A percentile compares a stretch with the other conserved stretches of the same genome.
Evolutionary conservation across 164 flowering plant species (phyloP).

Genomic region (Vitis amurensis): DNA sequence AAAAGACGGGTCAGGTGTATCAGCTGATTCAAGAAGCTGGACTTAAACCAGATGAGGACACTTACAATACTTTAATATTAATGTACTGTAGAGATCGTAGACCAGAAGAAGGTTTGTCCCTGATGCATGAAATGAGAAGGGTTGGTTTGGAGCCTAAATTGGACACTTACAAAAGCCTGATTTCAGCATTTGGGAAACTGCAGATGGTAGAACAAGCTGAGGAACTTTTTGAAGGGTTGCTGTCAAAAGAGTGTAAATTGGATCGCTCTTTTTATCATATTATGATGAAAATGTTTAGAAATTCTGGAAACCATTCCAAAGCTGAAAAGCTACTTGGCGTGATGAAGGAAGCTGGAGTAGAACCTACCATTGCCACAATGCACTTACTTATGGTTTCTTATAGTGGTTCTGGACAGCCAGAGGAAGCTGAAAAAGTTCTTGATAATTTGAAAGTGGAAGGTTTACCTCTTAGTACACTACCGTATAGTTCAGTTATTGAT

Average conservation of each 20-base stretch:
- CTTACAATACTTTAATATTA: conserved; percentile 79
- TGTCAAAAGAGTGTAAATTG: conserved; percentile 54
- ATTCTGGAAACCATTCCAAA: conserved; percentile 62
- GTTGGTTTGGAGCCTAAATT: conserved; percentile 66
- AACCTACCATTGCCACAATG: conserved; percentile 89
- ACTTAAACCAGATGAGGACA: conserved; percentile 74
- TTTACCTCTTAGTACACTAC: conserved; percentile 47
- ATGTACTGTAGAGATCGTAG: conserved; percentile 88
- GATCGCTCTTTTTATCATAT: conserved; percentile 89
- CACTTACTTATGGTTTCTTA: conserved; percentile 94
- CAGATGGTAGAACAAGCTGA: conserved; percentile 69
- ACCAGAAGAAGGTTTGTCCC: conserved; percentile 81
- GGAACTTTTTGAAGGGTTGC: conserved; percentile 67
- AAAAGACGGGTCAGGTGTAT: conserved; percentile 63
- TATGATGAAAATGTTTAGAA: conserved; percentile 89
- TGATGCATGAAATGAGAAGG: conserved; percentile 73
- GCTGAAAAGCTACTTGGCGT: conserved; percentile 63
- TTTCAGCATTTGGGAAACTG: conserved; percentile 77
- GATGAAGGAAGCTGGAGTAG: conserved; percentile 81
- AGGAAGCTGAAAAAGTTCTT: conserved; percentile 85
- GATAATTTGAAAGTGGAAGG: conserved; percentile 51
- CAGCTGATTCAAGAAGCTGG: conserved; percentile 55
- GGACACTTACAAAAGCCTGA: conserved; percentile 84
- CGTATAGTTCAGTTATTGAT: conserved; percentile 89
- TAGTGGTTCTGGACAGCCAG: conserved; percentile 79